Evolutionary conservation across 345 rosid genomes (phyloP), one percentile per base, ranked within the genome.

Genomic region (Anacardium occidentale): DNA sequence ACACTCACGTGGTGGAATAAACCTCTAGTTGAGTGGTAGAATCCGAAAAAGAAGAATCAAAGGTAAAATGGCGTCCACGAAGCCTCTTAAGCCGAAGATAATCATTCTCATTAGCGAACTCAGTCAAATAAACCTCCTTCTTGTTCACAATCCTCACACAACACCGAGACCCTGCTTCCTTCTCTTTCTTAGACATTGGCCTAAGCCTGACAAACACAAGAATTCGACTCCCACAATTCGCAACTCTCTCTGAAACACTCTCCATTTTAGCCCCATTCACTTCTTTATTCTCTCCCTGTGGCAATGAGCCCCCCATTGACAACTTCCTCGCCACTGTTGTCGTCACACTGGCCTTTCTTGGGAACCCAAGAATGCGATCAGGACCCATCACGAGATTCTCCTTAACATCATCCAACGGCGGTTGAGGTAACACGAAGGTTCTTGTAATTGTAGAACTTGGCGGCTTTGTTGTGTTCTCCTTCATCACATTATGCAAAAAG

Each of bases 151-250:
- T 79, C 85, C 85, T 89, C 47, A 91, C 97, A 65, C 98, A 91
- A 45, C 96, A 85, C 53, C 91, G 63, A 42, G 90, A 82, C 4
- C 94, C 97, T 0, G 81, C 89, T 75, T 94, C 98, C 81, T 76
- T 94, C 82, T 94, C 98, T 84, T 88, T 91, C 85, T 79, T 91
- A 40, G 85, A 85, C 94, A 94, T 87, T 3, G 98, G 98, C 87
- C 98, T 88, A 68, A 94, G 90, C 88, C 98, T 86, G 53, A 90
- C 97, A 77, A 90, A 91, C 83, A 94, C 97, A 22, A 80, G 81
- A 79, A 94, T 94, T 71, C 94, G 67, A 65, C 90, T 85, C 21
- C 64, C 78, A 63, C 72, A 55, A 29, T 66, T 66, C 32, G 73
- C 85, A 42, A 17, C 26, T 75, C 63, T 84, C 81, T 79, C 86